phyloP scores from a whole-genome alignment of 345 rosid genomes.

The Cardamine chenopodiifolia region DNA sequence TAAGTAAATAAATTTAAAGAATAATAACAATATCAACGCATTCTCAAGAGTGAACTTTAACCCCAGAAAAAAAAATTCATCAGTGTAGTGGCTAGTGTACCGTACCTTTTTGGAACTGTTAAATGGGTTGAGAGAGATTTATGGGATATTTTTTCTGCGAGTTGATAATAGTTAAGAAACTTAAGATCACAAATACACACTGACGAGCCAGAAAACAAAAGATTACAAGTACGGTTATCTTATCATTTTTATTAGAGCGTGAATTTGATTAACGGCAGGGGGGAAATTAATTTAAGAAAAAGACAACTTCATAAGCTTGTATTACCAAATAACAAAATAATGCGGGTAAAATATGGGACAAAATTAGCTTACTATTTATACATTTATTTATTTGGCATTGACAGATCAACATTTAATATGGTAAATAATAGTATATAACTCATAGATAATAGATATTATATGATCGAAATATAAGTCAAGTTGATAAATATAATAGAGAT shows the following conservation, averaged over 20 bases:
- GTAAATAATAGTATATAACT: too few relatives aligned
- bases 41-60: neutral
- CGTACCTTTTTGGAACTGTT: neutral
- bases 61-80: neutral
- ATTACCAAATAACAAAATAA: neutral
- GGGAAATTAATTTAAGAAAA: too few relatives aligned
- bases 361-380: neutral
- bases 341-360: neutral
- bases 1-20: neutral
- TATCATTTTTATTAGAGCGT: neutral
- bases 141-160: neutral
- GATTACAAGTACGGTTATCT: neutral
- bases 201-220: neutral
- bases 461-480: neutral
- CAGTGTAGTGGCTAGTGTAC: neutral
- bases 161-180: neutral
- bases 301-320: neutral
- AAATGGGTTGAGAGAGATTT: conserved; percentile 2
- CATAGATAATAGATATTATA: neutral
- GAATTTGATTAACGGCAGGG: neutral
- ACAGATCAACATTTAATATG: neutral
- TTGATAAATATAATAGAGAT: neutral
- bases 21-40: neutral
- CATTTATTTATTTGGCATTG: neutral
- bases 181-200: neutral